These are phyloP conservation scores for Tephrocybe sp. DNA, from an alignment of 768 basidiomycete genomes.

Conservation along the genomic window DNA sequence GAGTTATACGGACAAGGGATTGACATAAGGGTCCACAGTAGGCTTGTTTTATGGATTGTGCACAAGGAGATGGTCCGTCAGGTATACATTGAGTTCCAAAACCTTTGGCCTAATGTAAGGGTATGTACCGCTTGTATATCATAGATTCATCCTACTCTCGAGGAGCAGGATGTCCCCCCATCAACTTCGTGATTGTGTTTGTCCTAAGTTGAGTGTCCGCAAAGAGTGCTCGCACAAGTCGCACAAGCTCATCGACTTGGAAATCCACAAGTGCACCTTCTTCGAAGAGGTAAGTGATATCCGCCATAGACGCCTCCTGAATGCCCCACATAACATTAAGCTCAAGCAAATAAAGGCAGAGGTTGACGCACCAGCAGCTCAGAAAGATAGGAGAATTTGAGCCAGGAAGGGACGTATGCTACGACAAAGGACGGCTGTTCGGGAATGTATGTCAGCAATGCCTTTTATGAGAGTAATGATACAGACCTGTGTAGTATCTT, in stretches of 20 bases:
- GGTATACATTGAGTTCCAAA: not conserved
- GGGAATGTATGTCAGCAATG: not conserved
- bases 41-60: no score
- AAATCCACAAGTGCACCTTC: conserved; percentile 91
- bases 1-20: conserved; percentile 40
- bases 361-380: conserved; percentile 76
- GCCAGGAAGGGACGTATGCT: conserved; percentile 88
- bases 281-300: conserved; percentile 90
- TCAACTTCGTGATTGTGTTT: conserved; percentile 75
- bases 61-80: no score
- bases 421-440: conserved; percentile 73
- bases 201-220: conserved; percentile 83
- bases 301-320: conserved; percentile 89
- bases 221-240: conserved; percentile 84
- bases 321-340: conserved; percentile 1
- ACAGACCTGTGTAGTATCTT: conserved; percentile 58
- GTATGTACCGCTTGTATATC: not conserved
- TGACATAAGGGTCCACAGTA: not conserved
- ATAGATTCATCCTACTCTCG: conserved; percentile 10
- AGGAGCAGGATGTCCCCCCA: conserved; percentile 53
- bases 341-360: not conserved
- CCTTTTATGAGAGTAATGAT: not conserved
- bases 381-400: conserved; percentile 92
- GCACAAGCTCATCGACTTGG: conserved; percentile 76
- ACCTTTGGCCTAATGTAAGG: no score